These are phyloP conservation scores for Agaricus subrufescens DNA, from an alignment of 768 basidiomycete genomes.

Conservation along the genomic window DNA sequence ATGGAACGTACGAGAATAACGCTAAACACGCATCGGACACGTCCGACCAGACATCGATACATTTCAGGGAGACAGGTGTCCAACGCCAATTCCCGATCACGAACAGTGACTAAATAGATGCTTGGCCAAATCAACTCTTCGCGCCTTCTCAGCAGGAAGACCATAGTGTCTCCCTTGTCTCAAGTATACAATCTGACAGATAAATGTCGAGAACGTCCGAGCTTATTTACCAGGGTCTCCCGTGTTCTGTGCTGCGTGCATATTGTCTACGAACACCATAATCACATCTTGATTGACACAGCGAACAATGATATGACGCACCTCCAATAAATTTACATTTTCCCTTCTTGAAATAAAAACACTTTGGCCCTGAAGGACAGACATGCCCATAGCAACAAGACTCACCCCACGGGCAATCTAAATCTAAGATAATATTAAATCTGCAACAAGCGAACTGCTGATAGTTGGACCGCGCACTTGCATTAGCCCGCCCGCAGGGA, in stretches of 20 bases:
- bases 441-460: not conserved
- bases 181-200: not conserved
- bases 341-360: constrained; percentile 46
- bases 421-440: constrained; percentile 30
- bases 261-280: constrained; percentile 25
- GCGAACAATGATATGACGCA: constrained; percentile 21
- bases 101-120: too few relatives aligned
- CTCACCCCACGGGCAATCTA: constrained; percentile 54
- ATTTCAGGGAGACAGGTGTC: not conserved
- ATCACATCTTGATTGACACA: constrained; percentile 15
- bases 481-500: constrained; percentile 56
- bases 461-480: constrained; percentile 31
- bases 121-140: constrained; percentile 10
- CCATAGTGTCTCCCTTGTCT: too few relatives aligned
- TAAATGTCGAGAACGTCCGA: not conserved
- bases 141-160: not conserved
- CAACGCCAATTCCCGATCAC: too few relatives aligned
- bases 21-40: too few relatives aligned
- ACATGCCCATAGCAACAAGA: constrained; percentile 51
- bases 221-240: not conserved
- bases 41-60: not conserved
- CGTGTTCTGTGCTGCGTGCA: constrained; percentile 32
- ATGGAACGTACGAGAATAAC: not conserved
- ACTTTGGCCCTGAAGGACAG: constrained; percentile 41
- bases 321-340: constrained; percentile 62